A percentile compares a stretch with the other conserved stretches of the same genome.
These are phyloP conservation scores for Symbiotaphrina buchneri DNA, from an alignment of 495 filamentous ascomycete species.

Conservation along the genomic window DNA sequence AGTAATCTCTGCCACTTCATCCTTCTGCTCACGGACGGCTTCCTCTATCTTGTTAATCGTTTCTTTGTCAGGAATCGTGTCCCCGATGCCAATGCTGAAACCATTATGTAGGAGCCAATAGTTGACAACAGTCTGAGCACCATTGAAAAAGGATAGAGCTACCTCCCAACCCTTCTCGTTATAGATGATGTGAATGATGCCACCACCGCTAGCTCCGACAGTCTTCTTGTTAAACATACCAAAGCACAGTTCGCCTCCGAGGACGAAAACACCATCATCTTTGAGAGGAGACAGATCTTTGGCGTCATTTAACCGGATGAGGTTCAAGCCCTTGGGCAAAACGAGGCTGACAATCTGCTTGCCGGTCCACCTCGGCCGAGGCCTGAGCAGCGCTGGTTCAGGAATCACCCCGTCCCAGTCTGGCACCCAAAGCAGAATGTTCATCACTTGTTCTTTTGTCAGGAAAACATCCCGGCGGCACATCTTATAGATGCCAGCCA, in stretches of 20 bases:
- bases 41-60: conserved; percentile 70
- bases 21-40: conserved; percentile 57
- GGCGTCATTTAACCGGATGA: conserved; percentile 32
- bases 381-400: conserved; percentile 73
- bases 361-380: conserved; percentile 87
- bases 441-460: conserved; percentile 78
- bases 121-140: conserved; percentile 74
- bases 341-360: conserved; percentile 94
- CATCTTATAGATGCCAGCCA: conserved; percentile 93
- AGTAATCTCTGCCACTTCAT: conserved; percentile 52
- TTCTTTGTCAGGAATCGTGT: conserved; percentile 72
- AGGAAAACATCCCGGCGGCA: conserved; percentile 84
- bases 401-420: conserved; percentile 94
- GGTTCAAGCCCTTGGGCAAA: conserved; percentile 69
- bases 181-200: conserved; percentile 88
- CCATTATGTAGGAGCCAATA: conserved; percentile 98
- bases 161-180: conserved; percentile 77
- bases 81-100: conserved; percentile 95
- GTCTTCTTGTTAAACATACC: conserved; percentile 84
- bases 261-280: conserved; percentile 64
- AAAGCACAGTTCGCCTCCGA: conserved; percentile 73
- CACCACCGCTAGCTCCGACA: conserved; percentile 65
- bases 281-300: conserved; percentile 40
- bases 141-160: conserved; percentile 88
- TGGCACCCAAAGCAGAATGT: conserved; percentile 87